A percentile compares a stretch with the other conserved stretches of the same genome.
phyloP scores from a whole-genome alignment of 441 rosid genomes.

The Viola pubescens region DNA sequence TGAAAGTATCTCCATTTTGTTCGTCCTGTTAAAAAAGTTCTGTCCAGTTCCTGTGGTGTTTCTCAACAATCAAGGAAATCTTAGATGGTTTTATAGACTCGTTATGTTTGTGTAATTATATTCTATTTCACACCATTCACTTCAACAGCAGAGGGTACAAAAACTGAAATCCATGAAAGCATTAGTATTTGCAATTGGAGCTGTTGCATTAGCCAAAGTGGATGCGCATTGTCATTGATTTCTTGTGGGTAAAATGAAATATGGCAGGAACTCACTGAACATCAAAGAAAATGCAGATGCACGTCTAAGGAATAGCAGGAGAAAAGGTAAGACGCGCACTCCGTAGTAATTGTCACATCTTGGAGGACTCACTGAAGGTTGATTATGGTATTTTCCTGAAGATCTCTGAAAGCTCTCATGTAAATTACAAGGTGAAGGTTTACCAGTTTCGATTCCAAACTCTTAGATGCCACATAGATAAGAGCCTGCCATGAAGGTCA shows the following conservation, averaged over 20 bases:
- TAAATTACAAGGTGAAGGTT: slow-evolving; percentile 12
- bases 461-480: slow-evolving; percentile 17
- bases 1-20: no score
- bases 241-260: slow-evolving; percentile 13
- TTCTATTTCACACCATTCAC: no score
- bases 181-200: slow-evolving; percentile 1
- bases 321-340: slow-evolving; percentile 11
- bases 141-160: background rate
- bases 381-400: slow-evolving; percentile 2
- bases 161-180: background rate
- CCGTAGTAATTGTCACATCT: slow-evolving; percentile 15
- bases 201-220: background rate
- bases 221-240: background rate
- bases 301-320: slow-evolving; percentile 34
- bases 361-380: slow-evolving; percentile 1
- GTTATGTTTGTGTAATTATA: no score
- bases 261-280: slow-evolving; percentile 66
- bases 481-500: slow-evolving; percentile 15
- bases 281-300: slow-evolving; percentile 61
- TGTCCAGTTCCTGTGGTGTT: no score
- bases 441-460: slow-evolving; percentile 5
- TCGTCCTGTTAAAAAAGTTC: background rate
- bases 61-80: no score
- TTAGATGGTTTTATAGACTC: no score
- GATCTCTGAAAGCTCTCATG: slow-evolving; percentile 2